A percentile compares a stretch with the other conserved stretches of the same genome.
Evolutionary conservation across 2,329 filamentous ascomycete species (phyloP).

Genomic region (Tolypocladium nubicola): DNA sequence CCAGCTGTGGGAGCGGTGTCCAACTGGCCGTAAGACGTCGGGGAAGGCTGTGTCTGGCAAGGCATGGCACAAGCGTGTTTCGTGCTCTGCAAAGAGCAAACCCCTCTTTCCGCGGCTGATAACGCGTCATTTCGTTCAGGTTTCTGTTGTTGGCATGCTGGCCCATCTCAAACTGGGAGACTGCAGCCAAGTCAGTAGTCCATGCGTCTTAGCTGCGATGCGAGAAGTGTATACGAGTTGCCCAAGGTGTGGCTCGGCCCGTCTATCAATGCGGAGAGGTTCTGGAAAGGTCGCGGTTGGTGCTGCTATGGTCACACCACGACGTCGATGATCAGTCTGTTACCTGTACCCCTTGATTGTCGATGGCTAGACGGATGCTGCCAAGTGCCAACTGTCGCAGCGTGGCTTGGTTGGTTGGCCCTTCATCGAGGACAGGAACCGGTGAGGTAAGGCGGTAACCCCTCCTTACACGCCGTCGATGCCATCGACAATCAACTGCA

Average conservation of each 20-base stretch:
- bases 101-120: not conserved
- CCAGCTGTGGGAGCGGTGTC: not conserved
- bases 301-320: not conserved
- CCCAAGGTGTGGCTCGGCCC: not conserved
- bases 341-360: not conserved
- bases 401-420: not conserved
- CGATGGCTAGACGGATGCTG: not conserved
- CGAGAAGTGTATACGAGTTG: not conserved
- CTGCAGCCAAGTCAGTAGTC: not conserved
- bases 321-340: not conserved
- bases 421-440: not conserved
- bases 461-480: not conserved
- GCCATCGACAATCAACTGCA: not conserved
- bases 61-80: not conserved
- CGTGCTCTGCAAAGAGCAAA: not conserved
- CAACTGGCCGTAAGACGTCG: not conserved
- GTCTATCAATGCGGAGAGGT: not conserved
- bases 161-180: not conserved
- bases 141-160: not conserved
- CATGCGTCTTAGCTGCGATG: not conserved
- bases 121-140: not conserved
- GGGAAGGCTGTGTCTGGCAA: not conserved
- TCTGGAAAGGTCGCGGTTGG: not conserved
- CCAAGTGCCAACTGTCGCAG: not conserved
- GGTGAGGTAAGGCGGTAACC: not conserved